Percentiles rank a stretch among this genome's conserved stretches.
Conservation (phyloP, 805 yeast genomes). For the Candida oleophila region DNA sequence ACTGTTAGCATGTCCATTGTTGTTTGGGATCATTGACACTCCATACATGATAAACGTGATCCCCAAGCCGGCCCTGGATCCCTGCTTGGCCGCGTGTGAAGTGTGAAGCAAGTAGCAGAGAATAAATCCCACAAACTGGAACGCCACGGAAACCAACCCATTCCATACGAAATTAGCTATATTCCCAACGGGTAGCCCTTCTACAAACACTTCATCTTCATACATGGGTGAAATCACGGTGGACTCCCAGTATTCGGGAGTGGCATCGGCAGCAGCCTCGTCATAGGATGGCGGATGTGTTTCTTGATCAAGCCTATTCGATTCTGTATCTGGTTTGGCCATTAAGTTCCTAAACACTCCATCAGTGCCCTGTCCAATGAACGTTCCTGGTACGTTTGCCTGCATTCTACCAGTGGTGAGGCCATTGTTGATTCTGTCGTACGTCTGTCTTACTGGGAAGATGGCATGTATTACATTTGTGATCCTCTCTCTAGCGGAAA, state of each 20-base stretch:
- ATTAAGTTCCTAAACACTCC: conserved; percentile 92
- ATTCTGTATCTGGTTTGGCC: conserved; percentile 76
- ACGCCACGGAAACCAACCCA: conserved; percentile 80
- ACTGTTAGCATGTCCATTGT: conserved; percentile 36
- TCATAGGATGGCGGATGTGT: conserved; percentile 83
- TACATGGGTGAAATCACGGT: conserved; percentile 76
- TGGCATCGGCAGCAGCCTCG: conserved; percentile 90
- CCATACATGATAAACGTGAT: conserved; percentile 74
- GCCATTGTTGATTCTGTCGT: conserved; percentile 42
- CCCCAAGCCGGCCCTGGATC: conserved; percentile 91
- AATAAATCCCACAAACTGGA: conserved; percentile 91
- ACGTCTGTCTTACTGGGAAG: conserved; percentile 41
- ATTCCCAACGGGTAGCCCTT: conserved; percentile 94
- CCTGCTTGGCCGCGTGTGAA: conserved; percentile 95
- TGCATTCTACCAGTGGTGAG: conserved; percentile 43
- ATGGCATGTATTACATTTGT: conserved; percentile 30
- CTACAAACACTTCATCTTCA: conserved; percentile 88
- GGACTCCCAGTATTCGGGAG: conserved; percentile 97
- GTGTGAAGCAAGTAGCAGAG: conserved; percentile 90
- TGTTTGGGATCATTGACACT: conserved; percentile 35
- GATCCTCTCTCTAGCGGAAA: conserved; percentile 30
- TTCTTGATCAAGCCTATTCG: conserved; percentile 38
- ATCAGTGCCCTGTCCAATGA: conserved; percentile 56
- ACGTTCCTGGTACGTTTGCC: conserved; percentile 41
- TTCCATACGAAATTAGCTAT: conserved; percentile 90